Percentiles rank a stretch among this genome's conserved stretches.
These are phyloP conservation scores for Russula sp. DNA, from an alignment of 768 basidiomycete genomes.

Conservation along the genomic window DNA sequence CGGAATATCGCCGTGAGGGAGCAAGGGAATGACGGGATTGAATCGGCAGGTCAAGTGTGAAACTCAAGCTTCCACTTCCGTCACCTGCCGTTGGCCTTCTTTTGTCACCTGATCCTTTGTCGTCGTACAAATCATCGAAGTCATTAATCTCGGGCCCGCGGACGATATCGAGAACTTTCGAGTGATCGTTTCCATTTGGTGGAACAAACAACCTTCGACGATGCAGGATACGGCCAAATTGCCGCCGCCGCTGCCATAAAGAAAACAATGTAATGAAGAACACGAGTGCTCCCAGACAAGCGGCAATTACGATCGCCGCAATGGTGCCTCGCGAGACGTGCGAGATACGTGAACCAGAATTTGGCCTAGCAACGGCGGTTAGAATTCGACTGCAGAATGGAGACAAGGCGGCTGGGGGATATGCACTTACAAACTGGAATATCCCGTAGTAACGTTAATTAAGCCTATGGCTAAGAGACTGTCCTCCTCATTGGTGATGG, in stretches of 20 bases:
- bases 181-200: conserved; percentile 14
- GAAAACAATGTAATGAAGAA: conserved; percentile 41
- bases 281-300: conserved; percentile 46
- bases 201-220: conserved; percentile 28
- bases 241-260: conserved; percentile 43
- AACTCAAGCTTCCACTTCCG: conserved; percentile 23
- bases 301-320: conserved; percentile 57
- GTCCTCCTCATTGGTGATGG: conserved; percentile 44
- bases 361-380: neutral
- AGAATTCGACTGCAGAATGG: neutral
- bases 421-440: conserved; percentile 15
- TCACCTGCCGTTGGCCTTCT: neutral
- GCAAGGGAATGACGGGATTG: conserved; percentile 19
- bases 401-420: neutral
- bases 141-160: conserved; percentile 13
- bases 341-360: conserved; percentile 6
- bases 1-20: conserved; percentile 19
- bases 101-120: conserved; percentile 5
- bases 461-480: conserved; percentile 46
- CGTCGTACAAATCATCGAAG: conserved; percentile 18
- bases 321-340: conserved; percentile 47
- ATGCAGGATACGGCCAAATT: conserved; percentile 26
- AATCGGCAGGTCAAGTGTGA: conserved; percentile 24
- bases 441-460: conserved; percentile 43
- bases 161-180: conserved; percentile 23